Evolutionary conservation across 169 alveolate species (phyloP), one percentile per base, ranked within the genome.

Genomic region (Plasmodium berghei): DNA sequence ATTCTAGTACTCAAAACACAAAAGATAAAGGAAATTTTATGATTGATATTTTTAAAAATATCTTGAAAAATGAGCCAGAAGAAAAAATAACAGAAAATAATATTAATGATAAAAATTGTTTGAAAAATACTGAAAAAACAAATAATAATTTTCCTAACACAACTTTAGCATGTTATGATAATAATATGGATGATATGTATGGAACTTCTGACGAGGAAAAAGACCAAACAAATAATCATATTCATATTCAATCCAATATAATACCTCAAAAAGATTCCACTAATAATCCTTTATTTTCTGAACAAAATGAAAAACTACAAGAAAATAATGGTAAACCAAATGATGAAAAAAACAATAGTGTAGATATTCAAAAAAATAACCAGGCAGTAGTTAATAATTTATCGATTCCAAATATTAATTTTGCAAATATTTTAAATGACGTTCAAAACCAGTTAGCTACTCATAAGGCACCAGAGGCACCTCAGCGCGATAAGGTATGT

Each of bases 111-210:
- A 20, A 69, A n/a, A 48, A 46, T 12, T 26, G 24, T 49, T 16
- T 58, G 8, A 66, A 64, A 63, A 34, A 40, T 6, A 58, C 1
- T 63, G 71, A 49, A 52, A 58, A 58, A 3, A 34, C 10, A 3
- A 26, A 45, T 26, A 61, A 22, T 12, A 52, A 9, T 58, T 22
- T 22, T 6, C 22, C 45, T 20, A 63, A 77, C 16, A 54, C 56
- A 22, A 63, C 63, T 56, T 77, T 77, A 12, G 67, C 58, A 42
- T 63, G 54, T 14, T 77, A 70, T 64, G 89, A 77, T 14, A 77
- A 75, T 22, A 77, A 77, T 55, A 77, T 63, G 45, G 77, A 77
- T 49, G 89, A 75, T 40, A 75, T 75, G 67, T 75, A 75, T 42
- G 89, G 63, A 9, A 18, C 52, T 9, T 77, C 89, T 1, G 77